Conservation (phyloP, 2,329 filamentous ascomycete genomes). For the Fusarium sp. region DNA sequence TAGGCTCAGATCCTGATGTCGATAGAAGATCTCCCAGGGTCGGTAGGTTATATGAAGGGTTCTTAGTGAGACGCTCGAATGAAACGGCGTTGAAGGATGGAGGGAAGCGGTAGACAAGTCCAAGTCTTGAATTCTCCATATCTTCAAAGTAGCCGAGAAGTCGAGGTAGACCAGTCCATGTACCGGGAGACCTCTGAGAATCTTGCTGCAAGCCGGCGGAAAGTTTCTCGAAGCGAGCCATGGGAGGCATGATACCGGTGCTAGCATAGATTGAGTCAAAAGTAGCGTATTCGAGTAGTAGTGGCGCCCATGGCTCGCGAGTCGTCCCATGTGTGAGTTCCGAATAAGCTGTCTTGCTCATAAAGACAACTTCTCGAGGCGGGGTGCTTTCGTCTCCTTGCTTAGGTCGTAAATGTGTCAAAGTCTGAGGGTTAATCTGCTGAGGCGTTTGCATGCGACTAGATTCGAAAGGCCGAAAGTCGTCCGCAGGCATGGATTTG, state of each 20-base stretch:
- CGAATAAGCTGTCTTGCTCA: slow-evolving; percentile 63
- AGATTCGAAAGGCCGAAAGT: slow-evolving; percentile 65
- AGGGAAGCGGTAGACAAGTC: slow-evolving; percentile 80
- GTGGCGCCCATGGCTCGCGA: slow-evolving; percentile 61
- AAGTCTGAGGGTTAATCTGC: slow-evolving; percentile 65
- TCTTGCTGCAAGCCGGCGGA: slow-evolving; percentile 68
- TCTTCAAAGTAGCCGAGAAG: slow-evolving; percentile 81
- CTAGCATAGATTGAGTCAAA: slow-evolving; percentile 71
- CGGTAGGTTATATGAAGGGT: slow-evolving; percentile 62
- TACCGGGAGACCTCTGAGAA: slow-evolving; percentile 61
- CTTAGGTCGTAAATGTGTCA: slow-evolving; percentile 61
- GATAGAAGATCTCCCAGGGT: slow-evolving; percentile 66
- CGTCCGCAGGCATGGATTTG: slow-evolving; percentile 56
- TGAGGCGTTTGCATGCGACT: slow-evolving; percentile 71
- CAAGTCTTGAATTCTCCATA: slow-evolving; percentile 74
- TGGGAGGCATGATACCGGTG: slow-evolving; percentile 72
- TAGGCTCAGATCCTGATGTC: slow-evolving; percentile 67
- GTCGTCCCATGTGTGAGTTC: slow-evolving; percentile 58
- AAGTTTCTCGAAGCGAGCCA: slow-evolving; percentile 72
- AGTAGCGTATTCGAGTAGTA: slow-evolving; percentile 77
- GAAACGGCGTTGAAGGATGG: slow-evolving; percentile 69
- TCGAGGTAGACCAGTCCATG: slow-evolving; percentile 71
- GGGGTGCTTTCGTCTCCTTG: slow-evolving; percentile 50
- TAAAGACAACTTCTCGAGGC: slow-evolving; percentile 60
- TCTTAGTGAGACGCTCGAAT: slow-evolving; percentile 62